Percentiles rank a stretch among this genome's conserved stretches.
Evolutionary conservation across 2,329 filamentous ascomycete genomes (phyloP).

Genomic region (Beauveria rudraprayagi): DNA sequence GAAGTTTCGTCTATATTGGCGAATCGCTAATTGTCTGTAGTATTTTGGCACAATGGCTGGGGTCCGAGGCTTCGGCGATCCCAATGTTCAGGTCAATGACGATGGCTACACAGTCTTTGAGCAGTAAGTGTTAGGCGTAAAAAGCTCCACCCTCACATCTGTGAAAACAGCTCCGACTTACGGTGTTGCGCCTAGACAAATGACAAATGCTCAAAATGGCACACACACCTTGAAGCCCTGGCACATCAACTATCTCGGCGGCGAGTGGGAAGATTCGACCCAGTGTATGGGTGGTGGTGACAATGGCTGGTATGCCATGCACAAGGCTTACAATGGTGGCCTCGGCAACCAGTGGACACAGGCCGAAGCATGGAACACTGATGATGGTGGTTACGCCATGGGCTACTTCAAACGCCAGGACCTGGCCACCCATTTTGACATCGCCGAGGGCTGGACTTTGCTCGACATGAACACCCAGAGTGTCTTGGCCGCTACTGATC

Average conservation of each 20-base stretch:
- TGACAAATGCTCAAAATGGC: slow-evolving; percentile 31
- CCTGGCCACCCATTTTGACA: slow-evolving; percentile 44
- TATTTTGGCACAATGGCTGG: slow-evolving; percentile 48
- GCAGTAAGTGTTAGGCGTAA: slow-evolving; percentile 30
- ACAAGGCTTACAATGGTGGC: slow-evolving; percentile 39
- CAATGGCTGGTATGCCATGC: slow-evolving; percentile 44
- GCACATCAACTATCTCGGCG: slow-evolving; percentile 40
- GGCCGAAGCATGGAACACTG: not conserved
- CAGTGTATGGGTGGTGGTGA: slow-evolving; percentile 44
- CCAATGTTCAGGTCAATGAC: slow-evolving; percentile 19
- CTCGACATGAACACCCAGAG: slow-evolving; percentile 12
- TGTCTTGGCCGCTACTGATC: slow-evolving; percentile 29
- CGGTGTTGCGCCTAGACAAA: slow-evolving; percentile 18
- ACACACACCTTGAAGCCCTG: slow-evolving; percentile 42
- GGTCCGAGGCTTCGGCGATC: slow-evolving; percentile 45
- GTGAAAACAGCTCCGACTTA: not conserved
- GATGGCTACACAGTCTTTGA: slow-evolving; percentile 38
- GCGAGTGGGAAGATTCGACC: slow-evolving; percentile 36
- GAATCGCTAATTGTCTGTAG: slow-evolving; percentile 19
- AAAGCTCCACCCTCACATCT: not conserved
- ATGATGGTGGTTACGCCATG: slow-evolving; percentile 23
- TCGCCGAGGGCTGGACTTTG: slow-evolving; percentile 45
- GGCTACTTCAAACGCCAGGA: slow-evolving; percentile 42
- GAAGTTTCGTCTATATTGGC: not conserved
- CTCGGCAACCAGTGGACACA: slow-evolving; percentile 42